Evolutionary conservation across 1,139 yeast genomes (phyloP), one percentile per base, ranked within the genome.

Genomic region (Geotrichum phurueaensis): DNA sequence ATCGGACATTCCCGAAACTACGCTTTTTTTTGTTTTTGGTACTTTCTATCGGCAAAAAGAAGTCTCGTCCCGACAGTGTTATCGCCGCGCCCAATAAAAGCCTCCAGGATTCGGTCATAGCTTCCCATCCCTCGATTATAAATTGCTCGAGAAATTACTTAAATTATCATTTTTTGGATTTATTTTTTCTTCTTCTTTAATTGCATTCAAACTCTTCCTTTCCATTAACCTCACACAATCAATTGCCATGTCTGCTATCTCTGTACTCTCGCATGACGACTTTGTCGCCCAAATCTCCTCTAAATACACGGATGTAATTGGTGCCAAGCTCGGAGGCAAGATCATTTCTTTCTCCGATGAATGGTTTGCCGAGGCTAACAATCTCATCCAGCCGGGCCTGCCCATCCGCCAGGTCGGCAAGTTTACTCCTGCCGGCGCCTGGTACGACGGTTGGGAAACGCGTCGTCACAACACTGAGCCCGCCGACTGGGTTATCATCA

Each of bases 391-490:
- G 70, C 92, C 97, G 47, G 80, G 80, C 59, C 80, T 85, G 7
- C 96, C 97, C 3, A 81, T 89, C 61, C 80, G 95, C 70, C 96
- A 89, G 69, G 87, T 89, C 25, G 86, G 91, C 22, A 79, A 81
- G 68, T 92, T 89, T 75, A 84, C 87, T 3, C 87, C 83, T 65
- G 83, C 92, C 3, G 98, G 98, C 59, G 96, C 96, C 5, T 91
- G 97, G 97, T 92, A 89, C 71, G 98, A 92, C 68, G 98, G 98
- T 18, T 92, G 98, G 98, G 98, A 92, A 75, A 91, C 98, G 25
- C 81, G 97, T 73, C 82, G 98, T 75, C 98, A 92, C 78, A 92
- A 92, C 74, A 76, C 83, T 1, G 87, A 79, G 63, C 90, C 84
- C 61, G 88, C 89, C 51, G 98, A 92, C 70, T 91, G 92, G 88